Evolutionary conservation across 129 eudicot genomes (phyloP), one percentile per base, ranked within the genome.

Genomic region (Arctium minus): DNA sequence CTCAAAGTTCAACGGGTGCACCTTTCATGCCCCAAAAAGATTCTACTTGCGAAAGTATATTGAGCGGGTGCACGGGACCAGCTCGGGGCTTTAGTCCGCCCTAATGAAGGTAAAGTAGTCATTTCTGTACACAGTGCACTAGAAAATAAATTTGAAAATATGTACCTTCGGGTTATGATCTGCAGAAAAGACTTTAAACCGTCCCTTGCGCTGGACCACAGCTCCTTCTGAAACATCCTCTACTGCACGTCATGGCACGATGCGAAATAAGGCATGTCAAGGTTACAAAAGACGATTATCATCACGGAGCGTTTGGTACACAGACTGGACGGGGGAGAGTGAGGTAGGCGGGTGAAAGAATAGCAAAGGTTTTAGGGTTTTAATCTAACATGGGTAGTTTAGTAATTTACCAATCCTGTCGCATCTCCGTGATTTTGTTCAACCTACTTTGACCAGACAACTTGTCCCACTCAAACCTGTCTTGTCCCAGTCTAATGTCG

Each of bases 171-270:
- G 83, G 70, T 62, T 86, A 71, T 80, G 81, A 50, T 94, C 98
- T 75, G 94, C 97, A 18, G 98, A 90, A 39, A 92, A 91, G 85
- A 96, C 99, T 88, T 96, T 90, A 79, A 96, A 96, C 42, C 99
- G 97, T 18, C 99, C 99, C 89, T 83, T 93, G 37, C 93, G 94
- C 83, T 94, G 97, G 81, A 96, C 94, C 77, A 93, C 87, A 72
- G 99, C 90, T 70, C 95, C 93, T 84, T 94, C 98, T 4, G 97
- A 88, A 75, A 85, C 79, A 84, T 96, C 99, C 40, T 96, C 99
- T 76, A 86, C 93, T 96, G 85, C 80, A 84, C 68, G n/a, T 64
- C 35, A 44, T 5, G 69, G 77, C 39, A 79, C 82, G 77, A 74
- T 2, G 70, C 36, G 76, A 42, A 72, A 80, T 27, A n/a, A 67